phyloP scores from a whole-genome alignment of 2,329 filamentous ascomycete genomes.

The Arachnomyces sp. region DNA sequence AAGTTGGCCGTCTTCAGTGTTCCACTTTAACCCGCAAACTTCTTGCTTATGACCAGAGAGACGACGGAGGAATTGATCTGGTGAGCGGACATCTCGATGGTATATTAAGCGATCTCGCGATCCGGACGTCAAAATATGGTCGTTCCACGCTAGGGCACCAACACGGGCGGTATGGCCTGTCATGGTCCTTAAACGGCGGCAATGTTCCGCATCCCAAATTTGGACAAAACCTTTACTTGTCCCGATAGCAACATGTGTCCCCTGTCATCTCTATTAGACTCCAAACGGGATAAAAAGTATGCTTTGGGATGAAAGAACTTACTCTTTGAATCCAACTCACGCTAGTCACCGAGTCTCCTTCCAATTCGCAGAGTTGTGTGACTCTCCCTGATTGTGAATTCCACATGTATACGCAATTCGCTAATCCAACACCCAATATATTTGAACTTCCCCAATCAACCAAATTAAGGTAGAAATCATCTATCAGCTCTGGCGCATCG shows the following conservation, averaged over 20 bases:
- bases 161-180: slow-evolving; percentile 90
- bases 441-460: slow-evolving; percentile 98
- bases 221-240: slow-evolving; percentile 91
- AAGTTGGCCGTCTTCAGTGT: slow-evolving; percentile 87
- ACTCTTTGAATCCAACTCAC: slow-evolving; percentile 95
- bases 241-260: slow-evolving; percentile 89
- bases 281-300: slow-evolving; percentile 3
- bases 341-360: slow-evolving; percentile 90
- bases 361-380: slow-evolving; percentile 84
- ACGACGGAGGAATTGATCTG: slow-evolving; percentile 80
- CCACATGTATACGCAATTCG: slow-evolving; percentile 96
- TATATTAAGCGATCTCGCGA: slow-evolving; percentile 90
- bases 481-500: slow-evolving; percentile 88
- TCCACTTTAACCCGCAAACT: slow-evolving; percentile 95
- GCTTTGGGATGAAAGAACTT: slow-evolving; percentile 16
- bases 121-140: slow-evolving; percentile 91
- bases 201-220: slow-evolving; percentile 91
- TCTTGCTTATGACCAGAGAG: slow-evolving; percentile 95
- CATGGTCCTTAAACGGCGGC: slow-evolving; percentile 84
- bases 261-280: slow-evolving; percentile 34
- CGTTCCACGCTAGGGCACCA: slow-evolving; percentile 93
- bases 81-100: slow-evolving; percentile 87
- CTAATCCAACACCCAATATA: slow-evolving; percentile 83
- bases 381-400: slow-evolving; percentile 86
- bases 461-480: slow-evolving; percentile 95